Percentiles rank a stretch among this genome's conserved stretches.
phyloP scores from a whole-genome alignment of 2,329 filamentous ascomycete genomes.

The Alternaria viburni region DNA sequence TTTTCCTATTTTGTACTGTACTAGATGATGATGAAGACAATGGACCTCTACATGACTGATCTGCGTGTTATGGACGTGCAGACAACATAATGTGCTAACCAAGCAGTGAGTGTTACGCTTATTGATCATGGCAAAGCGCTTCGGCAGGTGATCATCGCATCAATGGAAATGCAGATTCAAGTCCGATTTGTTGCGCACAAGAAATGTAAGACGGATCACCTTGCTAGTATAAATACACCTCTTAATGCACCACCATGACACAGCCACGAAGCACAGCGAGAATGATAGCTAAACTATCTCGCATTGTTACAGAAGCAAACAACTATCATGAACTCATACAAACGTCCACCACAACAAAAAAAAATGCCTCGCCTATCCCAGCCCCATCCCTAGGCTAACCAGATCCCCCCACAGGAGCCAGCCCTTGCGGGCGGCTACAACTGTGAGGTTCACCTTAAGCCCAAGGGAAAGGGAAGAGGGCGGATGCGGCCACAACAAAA shows the following conservation, averaged over 20 bases:
- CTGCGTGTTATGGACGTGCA: too few species aligned
- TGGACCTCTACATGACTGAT: too few species aligned
- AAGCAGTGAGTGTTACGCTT: not conserved
- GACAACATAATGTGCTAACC: not conserved
- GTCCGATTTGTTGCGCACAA: too few species aligned
- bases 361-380: constrained; percentile 7
- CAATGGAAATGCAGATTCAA: too few species aligned
- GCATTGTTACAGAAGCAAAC: too few species aligned
- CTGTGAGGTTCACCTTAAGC: constrained; percentile 25
- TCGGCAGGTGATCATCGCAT: too few species aligned
- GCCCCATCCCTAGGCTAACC: constrained; percentile 25
- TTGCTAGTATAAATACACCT: too few species aligned
- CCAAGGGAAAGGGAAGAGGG: constrained; percentile 8
- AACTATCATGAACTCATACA: not conserved
- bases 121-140: not conserved
- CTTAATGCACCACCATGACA: too few species aligned
- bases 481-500: constrained; percentile 4
- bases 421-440: constrained; percentile 29
- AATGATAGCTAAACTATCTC: too few species aligned
- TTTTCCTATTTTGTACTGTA: constrained; percentile 1
- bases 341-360: not conserved
- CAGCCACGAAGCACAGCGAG: too few species aligned
- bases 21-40: not conserved
- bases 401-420: constrained; percentile 22
- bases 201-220: too few species aligned